Conservation (phyloP, 192 early-diverging fungal species). For the Coemansia sp. region DNA sequence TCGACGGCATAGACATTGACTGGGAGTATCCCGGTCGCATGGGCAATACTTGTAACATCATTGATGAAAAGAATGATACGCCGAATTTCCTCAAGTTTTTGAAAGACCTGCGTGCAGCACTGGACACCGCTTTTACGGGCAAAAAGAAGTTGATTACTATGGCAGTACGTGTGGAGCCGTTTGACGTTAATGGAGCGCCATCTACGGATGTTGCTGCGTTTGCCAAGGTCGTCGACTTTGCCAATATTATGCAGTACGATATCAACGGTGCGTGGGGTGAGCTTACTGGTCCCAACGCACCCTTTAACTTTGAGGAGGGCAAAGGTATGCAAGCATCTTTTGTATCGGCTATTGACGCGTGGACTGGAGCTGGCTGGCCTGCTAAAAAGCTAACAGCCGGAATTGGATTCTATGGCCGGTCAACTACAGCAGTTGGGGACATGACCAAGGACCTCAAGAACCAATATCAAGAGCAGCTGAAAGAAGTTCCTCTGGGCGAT, state of each 20-base stretch:
- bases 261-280: conserved; percentile 53
- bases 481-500: conserved; percentile 49
- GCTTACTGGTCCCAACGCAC: conserved; percentile 59
- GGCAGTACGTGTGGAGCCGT: conserved; percentile 59
- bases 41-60: conserved; percentile 56
- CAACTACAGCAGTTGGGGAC: conserved; percentile 1
- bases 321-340: conserved; percentile 19
- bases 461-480: no score
- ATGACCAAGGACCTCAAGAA: background rate
- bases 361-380: conserved; percentile 56
- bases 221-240: conserved; percentile 59
- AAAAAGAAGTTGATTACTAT: conserved; percentile 56
- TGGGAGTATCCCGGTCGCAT: conserved; percentile 60
- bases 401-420: conserved; percentile 57
- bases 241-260: conserved; percentile 68
- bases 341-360: conserved; percentile 43
- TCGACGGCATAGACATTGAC: conserved; percentile 64
- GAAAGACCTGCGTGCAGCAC: conserved; percentile 52
- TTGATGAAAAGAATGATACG: conserved; percentile 56
- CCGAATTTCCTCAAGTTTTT: conserved; percentile 61
- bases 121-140: conserved; percentile 45
- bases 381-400: conserved; percentile 54
- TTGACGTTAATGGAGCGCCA: conserved; percentile 49
- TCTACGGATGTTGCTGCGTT: conserved; percentile 56
- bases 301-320: conserved; percentile 24